Evolutionary conservation across 371 early-diverging fungal species (phyloP).

Genomic region (Polyrhizophydium stewartii): DNA sequence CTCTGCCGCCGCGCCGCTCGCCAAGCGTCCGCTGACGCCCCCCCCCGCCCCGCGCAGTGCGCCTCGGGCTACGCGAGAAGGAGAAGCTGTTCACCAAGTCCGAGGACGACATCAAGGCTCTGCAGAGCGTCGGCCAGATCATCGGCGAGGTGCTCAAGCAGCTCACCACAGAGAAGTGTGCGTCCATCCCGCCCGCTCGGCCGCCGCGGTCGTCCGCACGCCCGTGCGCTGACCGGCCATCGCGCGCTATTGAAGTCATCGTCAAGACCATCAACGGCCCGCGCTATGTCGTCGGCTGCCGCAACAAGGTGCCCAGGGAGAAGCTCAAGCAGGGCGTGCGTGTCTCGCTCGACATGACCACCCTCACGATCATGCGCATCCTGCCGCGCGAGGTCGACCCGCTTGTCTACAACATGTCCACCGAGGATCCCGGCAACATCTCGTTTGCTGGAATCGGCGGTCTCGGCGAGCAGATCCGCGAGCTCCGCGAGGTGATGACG

Average conservation of each 20-base stretch:
- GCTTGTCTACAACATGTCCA: slow-evolving; percentile 98
- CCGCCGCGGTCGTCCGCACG: too few species aligned
- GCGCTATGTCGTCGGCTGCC: slow-evolving; percentile 98
- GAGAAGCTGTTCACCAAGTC: slow-evolving; percentile 92
- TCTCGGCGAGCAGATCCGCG: slow-evolving; percentile 95
- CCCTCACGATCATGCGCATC: slow-evolving; percentile 98
- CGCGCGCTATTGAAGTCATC: slow-evolving; percentile 65
- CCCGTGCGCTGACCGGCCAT: too few species aligned
- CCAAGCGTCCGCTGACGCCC: too few species aligned
- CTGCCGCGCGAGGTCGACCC: slow-evolving; percentile 99
- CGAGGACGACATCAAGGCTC: slow-evolving; percentile 97
- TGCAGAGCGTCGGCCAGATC: slow-evolving; percentile 99
- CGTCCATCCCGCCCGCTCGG: slow-evolving; percentile 10
- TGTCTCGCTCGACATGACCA: slow-evolving; percentile 99
- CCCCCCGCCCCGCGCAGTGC: slow-evolving; percentile 55
- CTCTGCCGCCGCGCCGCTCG: too few species aligned
- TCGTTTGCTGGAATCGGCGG: slow-evolving; percentile 99
- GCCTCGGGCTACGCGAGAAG: slow-evolving; percentile 74
- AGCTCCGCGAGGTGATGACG: slow-evolving; percentile 90
- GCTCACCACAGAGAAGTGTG: slow-evolving; percentile 95
- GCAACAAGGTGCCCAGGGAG: slow-evolving; percentile 89
- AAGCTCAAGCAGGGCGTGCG: slow-evolving; percentile 93
- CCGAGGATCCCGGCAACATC: slow-evolving; percentile 94
- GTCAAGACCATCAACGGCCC: slow-evolving; percentile 99
- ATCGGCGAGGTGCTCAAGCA: slow-evolving; percentile 99